These are phyloP conservation scores for Xylaria intraflava DNA, from an alignment of 495 filamentous ascomycete genomes.

Conservation along the genomic window DNA sequence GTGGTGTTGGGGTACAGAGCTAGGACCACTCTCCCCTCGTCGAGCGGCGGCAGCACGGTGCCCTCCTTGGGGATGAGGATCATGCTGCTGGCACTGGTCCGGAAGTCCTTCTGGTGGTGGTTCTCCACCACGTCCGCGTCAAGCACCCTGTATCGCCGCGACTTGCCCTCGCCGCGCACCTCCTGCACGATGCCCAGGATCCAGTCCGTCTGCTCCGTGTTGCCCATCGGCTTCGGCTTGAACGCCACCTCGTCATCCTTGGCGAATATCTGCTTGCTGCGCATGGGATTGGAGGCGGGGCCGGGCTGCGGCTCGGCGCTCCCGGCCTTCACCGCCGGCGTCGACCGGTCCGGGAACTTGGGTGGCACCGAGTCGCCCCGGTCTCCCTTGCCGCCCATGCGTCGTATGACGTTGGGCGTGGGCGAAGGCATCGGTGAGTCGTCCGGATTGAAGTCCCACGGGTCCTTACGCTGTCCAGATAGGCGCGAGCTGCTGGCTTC, in stretches of 20 bases:
- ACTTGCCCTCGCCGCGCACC: slow-evolving; percentile 78
- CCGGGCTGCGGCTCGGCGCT: slow-evolving; percentile 39
- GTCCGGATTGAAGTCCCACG: slow-evolving; percentile 63
- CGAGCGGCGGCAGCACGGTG: slow-evolving; percentile 58
- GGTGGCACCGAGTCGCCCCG: slow-evolving; percentile 46
- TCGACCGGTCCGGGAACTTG: slow-evolving; percentile 35
- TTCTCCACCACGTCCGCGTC: slow-evolving; percentile 87
- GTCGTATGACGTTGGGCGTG: slow-evolving; percentile 36
- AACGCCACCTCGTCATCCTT: slow-evolving; percentile 81
- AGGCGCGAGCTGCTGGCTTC: slow-evolving; percentile 34
- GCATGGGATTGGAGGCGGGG: slow-evolving; percentile 23
- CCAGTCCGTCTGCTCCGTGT: slow-evolving; percentile 67
- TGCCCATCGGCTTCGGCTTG: slow-evolving; percentile 65
- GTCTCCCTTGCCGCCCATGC: slow-evolving; percentile 31
- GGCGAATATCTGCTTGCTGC: slow-evolving; percentile 48
- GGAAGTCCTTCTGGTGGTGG: slow-evolving; percentile 65
- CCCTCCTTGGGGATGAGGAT: slow-evolving; percentile 68
- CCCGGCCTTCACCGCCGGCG: slow-evolving; percentile 36
- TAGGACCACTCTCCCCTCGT: slow-evolving; percentile 72
- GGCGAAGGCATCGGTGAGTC: slow-evolving; percentile 67
- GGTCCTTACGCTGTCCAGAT: slow-evolving; percentile 29
- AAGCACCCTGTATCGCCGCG: slow-evolving; percentile 89
- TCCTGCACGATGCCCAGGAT: slow-evolving; percentile 85
- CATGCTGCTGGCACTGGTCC: slow-evolving; percentile 70
- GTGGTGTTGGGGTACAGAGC: slow-evolving; percentile 88